These are phyloP conservation scores for Phytophthora boehmeriae DNA, from an alignment of 352 stramenopile species.

Conservation along the genomic window DNA sequence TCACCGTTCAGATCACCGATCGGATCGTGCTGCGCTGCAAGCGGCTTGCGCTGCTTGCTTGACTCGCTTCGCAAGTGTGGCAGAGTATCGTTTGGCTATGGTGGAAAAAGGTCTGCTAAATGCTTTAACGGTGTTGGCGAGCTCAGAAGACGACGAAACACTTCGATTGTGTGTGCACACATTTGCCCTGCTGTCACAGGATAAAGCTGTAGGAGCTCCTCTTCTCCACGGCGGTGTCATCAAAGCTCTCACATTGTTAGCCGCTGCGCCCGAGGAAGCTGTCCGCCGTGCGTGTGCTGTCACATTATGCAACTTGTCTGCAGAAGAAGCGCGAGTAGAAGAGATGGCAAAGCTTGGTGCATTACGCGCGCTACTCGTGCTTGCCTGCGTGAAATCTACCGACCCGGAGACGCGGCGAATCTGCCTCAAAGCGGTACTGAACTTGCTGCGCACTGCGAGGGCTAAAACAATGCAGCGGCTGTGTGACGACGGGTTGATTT, in stretches of 20 bases:
- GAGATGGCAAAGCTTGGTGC: conserved; percentile 88
- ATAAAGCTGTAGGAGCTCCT: conserved; percentile 46
- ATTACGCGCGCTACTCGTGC: conserved; percentile 87
- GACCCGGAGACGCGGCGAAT: conserved; percentile 75
- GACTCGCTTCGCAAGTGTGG: conserved; percentile 65
- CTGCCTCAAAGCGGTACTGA: conserved; percentile 75
- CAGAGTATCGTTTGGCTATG: conserved; percentile 57
- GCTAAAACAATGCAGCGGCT: conserved; percentile 54
- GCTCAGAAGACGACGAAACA: conserved; percentile 55
- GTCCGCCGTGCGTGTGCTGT: conserved; percentile 82
- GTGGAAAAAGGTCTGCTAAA: conserved; percentile 54
- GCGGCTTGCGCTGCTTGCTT: conserved; percentile 68
- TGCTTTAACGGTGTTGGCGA: conserved; percentile 55
- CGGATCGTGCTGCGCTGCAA: conserved; percentile 29
- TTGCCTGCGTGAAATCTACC: conserved; percentile 84
- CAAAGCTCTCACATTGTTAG: conserved; percentile 71
- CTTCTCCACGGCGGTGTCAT: conserved; percentile 68
- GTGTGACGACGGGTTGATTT: conserved; percentile 73
- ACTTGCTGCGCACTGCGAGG: conserved; percentile 53
- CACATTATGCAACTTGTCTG: conserved; percentile 93
- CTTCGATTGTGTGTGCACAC: conserved; percentile 68
- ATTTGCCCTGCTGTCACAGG: conserved; percentile 65
- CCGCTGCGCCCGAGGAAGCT: conserved; percentile 69
- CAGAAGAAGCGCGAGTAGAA: conserved; percentile 89
- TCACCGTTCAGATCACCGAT: background rate